These are phyloP conservation scores for Nemania diffusa DNA, from an alignment of 2,329 filamentous ascomycete genomes.

Conservation along the genomic window DNA sequence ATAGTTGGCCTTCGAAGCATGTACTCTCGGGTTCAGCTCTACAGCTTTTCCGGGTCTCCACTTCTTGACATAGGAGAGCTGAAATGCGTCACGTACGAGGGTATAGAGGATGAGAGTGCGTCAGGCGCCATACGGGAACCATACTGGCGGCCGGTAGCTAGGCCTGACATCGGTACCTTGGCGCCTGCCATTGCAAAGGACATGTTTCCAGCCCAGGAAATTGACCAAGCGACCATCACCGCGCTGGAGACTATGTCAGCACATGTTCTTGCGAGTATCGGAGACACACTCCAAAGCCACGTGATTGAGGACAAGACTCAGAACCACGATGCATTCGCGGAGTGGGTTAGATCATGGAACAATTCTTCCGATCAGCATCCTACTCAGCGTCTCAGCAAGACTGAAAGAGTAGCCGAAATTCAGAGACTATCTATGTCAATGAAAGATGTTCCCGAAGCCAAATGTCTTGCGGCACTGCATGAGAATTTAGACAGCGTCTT, in stretches of 20 bases:
- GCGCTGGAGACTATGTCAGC: constrained; percentile 11
- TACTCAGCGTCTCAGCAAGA: neutral
- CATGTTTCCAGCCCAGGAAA: constrained; percentile 16
- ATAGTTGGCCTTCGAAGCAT: constrained; percentile 18
- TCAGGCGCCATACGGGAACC: constrained; percentile 13
- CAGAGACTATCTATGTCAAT: constrained; percentile 2
- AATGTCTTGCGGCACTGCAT: constrained; percentile 14
- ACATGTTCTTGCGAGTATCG: constrained; percentile 19
- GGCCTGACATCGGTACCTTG: constrained; percentile 21
- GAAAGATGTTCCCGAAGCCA: constrained; percentile 24
- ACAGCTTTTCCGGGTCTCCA: constrained; percentile 10
- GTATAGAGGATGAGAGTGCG: neutral
- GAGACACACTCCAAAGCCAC: neutral
- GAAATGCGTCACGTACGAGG: constrained; percentile 29
- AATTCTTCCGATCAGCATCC: neutral
- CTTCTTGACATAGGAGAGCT: constrained; percentile 31
- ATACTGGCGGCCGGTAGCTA: constrained; percentile 22
- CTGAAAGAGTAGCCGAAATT: constrained; percentile 1
- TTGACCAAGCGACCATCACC: neutral
- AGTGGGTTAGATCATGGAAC: constrained; percentile 13
- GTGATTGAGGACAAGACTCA: neutral
- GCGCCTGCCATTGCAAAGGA: constrained; percentile 3
- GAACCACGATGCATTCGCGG: constrained; percentile 21
- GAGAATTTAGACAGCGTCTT: constrained; percentile 19
- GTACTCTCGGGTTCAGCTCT: constrained; percentile 26